Percentiles rank a stretch among this genome's conserved stretches.
These are phyloP conservation scores for Boeremia lycopersici DNA, from an alignment of 2,329 filamentous ascomycete genomes.

Conservation along the genomic window DNA sequence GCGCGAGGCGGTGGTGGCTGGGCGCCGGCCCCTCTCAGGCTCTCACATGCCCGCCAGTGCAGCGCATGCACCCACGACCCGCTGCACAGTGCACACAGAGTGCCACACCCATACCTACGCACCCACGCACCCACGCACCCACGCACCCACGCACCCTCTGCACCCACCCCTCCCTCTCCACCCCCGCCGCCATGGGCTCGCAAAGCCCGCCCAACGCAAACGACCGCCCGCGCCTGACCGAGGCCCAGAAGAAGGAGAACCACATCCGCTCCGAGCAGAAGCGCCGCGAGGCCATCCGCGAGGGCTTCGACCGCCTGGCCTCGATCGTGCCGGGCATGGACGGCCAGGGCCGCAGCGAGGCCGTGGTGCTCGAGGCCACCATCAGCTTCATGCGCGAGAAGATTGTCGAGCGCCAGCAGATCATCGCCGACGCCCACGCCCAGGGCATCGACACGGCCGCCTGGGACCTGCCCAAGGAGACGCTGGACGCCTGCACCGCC, in stretches of 20 bases:
- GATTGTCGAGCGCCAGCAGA: conserved; percentile 44
- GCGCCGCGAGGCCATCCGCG: conserved; percentile 75
- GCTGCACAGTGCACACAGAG: no score
- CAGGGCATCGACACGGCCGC: conserved; percentile 42
- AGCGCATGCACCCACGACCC: no score
- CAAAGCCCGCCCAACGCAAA: conserved; percentile 37
- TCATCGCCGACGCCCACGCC: conserved; percentile 46
- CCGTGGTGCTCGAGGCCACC: conserved; percentile 72
- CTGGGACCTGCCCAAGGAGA: conserved; percentile 41
- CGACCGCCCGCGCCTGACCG: conserved; percentile 69
- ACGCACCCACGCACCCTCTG: no score
- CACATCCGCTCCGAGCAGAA: conserved; percentile 73
- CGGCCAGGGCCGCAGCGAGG: conserved; percentile 84
- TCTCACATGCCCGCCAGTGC: no score
- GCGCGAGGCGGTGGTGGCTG: no score
- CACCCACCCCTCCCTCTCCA: neutral
- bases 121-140: no score
- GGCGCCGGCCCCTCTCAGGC: no score
- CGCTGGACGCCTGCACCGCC: conserved; percentile 33
- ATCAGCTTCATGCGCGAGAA: conserved; percentile 52
- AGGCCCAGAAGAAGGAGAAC: conserved; percentile 75
- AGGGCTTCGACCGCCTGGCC: conserved; percentile 82
- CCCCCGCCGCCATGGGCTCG: conserved; percentile 28
- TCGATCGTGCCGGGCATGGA: conserved; percentile 80
- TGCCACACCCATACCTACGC: no score